Evolutionary conservation across 352 stramenopile species (phyloP).

Genomic region (Phytopythium montanum): DNA sequence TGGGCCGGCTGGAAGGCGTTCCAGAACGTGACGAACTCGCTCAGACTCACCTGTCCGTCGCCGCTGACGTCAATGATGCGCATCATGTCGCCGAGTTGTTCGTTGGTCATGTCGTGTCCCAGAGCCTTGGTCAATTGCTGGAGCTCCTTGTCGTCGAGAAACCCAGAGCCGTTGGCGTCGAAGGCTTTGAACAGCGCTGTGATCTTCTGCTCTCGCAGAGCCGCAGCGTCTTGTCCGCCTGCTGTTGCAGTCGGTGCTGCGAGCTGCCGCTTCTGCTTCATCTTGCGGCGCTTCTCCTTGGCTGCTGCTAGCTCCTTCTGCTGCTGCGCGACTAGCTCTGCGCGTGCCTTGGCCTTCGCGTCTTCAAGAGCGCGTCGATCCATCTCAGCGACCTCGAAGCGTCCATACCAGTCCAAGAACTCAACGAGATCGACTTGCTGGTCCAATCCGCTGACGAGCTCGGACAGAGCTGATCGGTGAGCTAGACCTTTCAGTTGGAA

Average conservation of each 20-base stretch:
- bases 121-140: constrained; percentile 39
- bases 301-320: constrained; percentile 20
- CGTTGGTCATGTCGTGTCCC: constrained; percentile 38
- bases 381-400: constrained; percentile 38
- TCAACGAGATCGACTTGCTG: constrained; percentile 39
- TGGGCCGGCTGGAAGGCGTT: constrained; percentile 38
- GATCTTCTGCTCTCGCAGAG: constrained; percentile 24
- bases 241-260: neutral
- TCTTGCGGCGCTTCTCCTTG: constrained; percentile 28
- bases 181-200: constrained; percentile 53
- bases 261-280: constrained; percentile 31
- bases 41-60: constrained; percentile 48
- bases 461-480: constrained; percentile 43
- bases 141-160: constrained; percentile 51
- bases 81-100: constrained; percentile 53
- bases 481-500: constrained; percentile 50
- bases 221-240: constrained; percentile 1
- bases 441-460: constrained; percentile 30
- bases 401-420: constrained; percentile 54
- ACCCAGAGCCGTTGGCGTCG: constrained; percentile 49
- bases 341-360: constrained; percentile 38
- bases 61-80: constrained; percentile 57
- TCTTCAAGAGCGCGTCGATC: constrained; percentile 46
- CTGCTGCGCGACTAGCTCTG: constrained; percentile 30
- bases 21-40: constrained; percentile 73